A percentile compares a stretch with the other conserved stretches of the same genome.
These are phyloP conservation scores for Amanita phalloides DNA, from an alignment of 768 basidiomycete genomes.

Conservation along the genomic window DNA sequence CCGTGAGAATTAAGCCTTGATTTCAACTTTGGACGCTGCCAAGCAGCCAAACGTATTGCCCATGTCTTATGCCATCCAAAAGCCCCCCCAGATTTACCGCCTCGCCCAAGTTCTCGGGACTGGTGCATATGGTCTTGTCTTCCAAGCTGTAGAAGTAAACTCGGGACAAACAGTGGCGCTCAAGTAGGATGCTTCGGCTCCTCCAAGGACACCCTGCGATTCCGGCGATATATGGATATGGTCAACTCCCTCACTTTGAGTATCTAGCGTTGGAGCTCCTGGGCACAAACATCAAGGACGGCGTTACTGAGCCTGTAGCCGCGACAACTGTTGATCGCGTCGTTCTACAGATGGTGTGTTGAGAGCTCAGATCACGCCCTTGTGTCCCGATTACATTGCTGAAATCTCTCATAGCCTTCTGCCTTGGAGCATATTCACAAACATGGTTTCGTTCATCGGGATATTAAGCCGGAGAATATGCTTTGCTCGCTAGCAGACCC, in stretches of 20 bases:
- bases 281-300: conserved; percentile 14
- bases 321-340: conserved; percentile 14
- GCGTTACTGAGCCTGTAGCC: conserved; percentile 10
- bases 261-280: conserved; percentile 22
- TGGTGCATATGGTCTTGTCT: conserved; percentile 11
- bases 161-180: conserved; percentile 14
- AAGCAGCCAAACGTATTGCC: no score
- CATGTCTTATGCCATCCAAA: background rate
- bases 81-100: conserved; percentile 6
- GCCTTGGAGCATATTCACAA: conserved; percentile 20
- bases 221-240: conserved; percentile 20
- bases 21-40: no score
- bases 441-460: conserved; percentile 22
- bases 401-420: conserved; percentile 12
- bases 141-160: conserved; percentile 12
- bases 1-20: no score
- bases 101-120: conserved; percentile 7
- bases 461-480: conserved; percentile 26
- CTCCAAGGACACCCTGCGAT: conserved; percentile 21
- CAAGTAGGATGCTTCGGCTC: conserved; percentile 14
- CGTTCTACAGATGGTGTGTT: conserved; percentile 15
- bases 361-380: background rate
- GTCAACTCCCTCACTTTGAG: conserved; percentile 22
- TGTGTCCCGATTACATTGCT: background rate
- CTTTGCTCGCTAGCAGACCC: conserved; percentile 14